Evolutionary conservation across 2,329 filamentous ascomycete genomes (phyloP), one percentile per base, ranked within the genome.

Genomic region (Aspergillus clavatus): DNA sequence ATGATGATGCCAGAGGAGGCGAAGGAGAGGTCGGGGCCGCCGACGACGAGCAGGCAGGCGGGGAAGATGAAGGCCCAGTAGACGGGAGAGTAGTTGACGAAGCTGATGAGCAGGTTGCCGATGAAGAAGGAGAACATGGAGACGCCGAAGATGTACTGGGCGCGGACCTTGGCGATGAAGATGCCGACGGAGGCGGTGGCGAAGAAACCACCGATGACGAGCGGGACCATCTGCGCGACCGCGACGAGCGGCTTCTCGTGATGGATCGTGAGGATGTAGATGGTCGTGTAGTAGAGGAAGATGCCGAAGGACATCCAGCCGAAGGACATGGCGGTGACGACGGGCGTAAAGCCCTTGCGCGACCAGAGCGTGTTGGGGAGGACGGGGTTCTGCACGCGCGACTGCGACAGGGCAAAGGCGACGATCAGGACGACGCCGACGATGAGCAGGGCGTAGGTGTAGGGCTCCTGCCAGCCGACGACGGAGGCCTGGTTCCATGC

Each of bases 401-500:
- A 46, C 31, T 51, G 45, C 35, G 45, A 46, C 14, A 48, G 14
- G 8, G 7, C 43, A 14, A 45, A 42, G 5, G 18, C 24, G 14
- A 31, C 7, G 23, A 74, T 53, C 16, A 74, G 57, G 2, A 74
- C 41, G n/a, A 74, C 39, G 7, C 72, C 72, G 10, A 77, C 51
- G 38, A 76, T 70, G 2, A 77, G 60, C 18, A 69, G 48, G 7
- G 67, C 60, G 51, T 70, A 71, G 36, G 72, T 64, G 54, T 75
- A 75, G 1, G 71, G 58, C 24, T 63, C 58, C 2, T 56, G 33
- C 74, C 74, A 77, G 1, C 72, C 72, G 8, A 70, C 69, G 2
- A 69, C 60, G 0, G 71, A 68, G 3, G 69, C 72, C 56, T 77
- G 72, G 51, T 79, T 79, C 72, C 74, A 78, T 0, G 74, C 72